phyloP scores from a whole-genome alignment of 208 protist genomes.

The Acanthamoeba healyi region DNA sequence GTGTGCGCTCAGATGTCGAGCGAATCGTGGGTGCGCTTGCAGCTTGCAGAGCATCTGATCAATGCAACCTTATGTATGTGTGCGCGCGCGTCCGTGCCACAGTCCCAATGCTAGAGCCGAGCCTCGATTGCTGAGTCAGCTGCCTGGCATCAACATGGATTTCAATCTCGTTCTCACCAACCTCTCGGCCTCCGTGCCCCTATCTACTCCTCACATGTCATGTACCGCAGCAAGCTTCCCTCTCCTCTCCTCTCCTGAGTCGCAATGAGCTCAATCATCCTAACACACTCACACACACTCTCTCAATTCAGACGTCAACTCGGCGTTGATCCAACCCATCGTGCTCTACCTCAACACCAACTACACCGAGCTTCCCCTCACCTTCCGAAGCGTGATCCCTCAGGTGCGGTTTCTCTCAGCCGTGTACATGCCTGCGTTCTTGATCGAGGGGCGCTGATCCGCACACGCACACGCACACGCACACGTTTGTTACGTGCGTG shows the following conservation, averaged over 20 bases:
- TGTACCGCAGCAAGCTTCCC: neutral
- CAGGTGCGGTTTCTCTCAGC: neutral
- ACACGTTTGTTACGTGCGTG: neutral
- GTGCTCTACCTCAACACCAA: slow-evolving; percentile 67
- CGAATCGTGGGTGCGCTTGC: too few relatives aligned
- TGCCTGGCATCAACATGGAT: slow-evolving; percentile 12
- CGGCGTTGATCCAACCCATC: slow-evolving; percentile 43
- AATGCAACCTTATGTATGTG: too few relatives aligned
- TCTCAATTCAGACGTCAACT: slow-evolving; percentile 34
- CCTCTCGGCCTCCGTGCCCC: slow-evolving; percentile 20
- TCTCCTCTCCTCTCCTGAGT: neutral
- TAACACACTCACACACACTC: too few relatives aligned
- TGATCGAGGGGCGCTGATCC: too few relatives aligned
- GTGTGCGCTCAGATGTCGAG: too few relatives aligned
- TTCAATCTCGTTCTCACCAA: slow-evolving; percentile 29
- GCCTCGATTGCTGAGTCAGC: neutral
- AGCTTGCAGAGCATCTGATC: too few relatives aligned
- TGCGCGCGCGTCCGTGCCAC: too few relatives aligned
- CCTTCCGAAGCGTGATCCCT: slow-evolving; percentile 20
- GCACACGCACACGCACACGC: too few relatives aligned
- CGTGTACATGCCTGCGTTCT: too few relatives aligned
- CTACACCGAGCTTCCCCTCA: slow-evolving; percentile 47
- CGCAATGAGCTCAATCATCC: too few relatives aligned
- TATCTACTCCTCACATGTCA: slow-evolving; percentile 23
- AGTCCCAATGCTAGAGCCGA: slow-evolving; percentile 21